Percentiles rank a stretch among this genome's conserved stretches.
Conservation (phyloP, 768 basidiomycete genomes). For the Lyophyllum semitale region DNA sequence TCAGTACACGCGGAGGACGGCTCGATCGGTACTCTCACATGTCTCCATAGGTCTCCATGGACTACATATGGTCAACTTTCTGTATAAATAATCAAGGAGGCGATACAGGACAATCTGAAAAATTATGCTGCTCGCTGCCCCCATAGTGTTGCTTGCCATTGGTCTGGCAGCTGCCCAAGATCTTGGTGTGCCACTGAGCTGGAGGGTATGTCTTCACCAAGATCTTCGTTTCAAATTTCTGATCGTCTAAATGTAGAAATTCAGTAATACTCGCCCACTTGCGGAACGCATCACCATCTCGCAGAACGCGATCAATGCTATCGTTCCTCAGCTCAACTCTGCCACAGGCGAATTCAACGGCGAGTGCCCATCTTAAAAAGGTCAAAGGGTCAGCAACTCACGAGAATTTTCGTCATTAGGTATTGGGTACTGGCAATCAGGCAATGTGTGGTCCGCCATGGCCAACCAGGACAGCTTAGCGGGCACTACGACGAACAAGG, state of each 20-base stretch:
- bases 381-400: not conserved
- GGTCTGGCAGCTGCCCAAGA: constrained; percentile 31
- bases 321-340: constrained; percentile 37
- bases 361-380: constrained; percentile 12
- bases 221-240: not conserved
- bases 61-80: not conserved
- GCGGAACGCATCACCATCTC: constrained; percentile 42
- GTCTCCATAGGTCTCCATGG: no score
- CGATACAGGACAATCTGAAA: not conserved
- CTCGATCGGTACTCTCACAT: not conserved
- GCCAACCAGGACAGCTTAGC: constrained; percentile 47
- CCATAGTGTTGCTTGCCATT: not conserved
- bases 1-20: not conserved
- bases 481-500: constrained; percentile 37
- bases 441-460: constrained; percentile 51
- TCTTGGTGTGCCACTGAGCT: constrained; percentile 41
- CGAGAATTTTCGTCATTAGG: constrained; percentile 26
- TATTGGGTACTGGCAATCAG: constrained; percentile 56
- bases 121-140: constrained; percentile 4
- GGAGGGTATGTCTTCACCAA: constrained; percentile 38
- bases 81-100: not conserved
- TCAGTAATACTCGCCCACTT: constrained; percentile 36
- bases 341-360: constrained; percentile 46
- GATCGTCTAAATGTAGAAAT: constrained; percentile 34
- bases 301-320: constrained; percentile 41